Evolutionary conservation across 225 moss, liverwort and hornwort species (phyloP), one percentile per base, ranked within the genome.

Genomic region (Pseudoscleropodium purum): DNA sequence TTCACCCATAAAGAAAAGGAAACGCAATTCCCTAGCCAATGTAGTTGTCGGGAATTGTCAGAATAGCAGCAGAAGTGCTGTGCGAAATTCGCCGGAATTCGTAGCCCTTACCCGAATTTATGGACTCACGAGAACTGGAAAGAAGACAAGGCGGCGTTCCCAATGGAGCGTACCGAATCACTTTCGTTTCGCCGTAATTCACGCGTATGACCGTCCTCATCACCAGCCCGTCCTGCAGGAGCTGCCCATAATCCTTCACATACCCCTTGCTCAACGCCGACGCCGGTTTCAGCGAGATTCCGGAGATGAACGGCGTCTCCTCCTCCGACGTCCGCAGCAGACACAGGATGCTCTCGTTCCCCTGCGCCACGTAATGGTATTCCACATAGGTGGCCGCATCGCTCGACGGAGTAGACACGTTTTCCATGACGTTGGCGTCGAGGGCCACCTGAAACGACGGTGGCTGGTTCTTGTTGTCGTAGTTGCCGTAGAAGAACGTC

Each of bases 401-500:
- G 13, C 70, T 15, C 30, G 5, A 0, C 7, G 34, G 24, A 43
- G 45, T 30, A 21, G 87, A 89, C 51, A 90, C 12, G 43, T 83
- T 77, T 1, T 52, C 81, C 16, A 90, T 34, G 30, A 88, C 47
- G 39, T 15, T 65, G 13, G 68, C 72, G 83, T 93, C 93, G 41
- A 93, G 30, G 34, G 87, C 85, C 72, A 91, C 7, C 26, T 62
- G 87, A 83, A 91, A 93, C 43, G 63, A 81, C 15, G 89, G 82
- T 15, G 78, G 39, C 36, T 70, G 47, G 66, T 51, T 79, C 62
- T 39, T 74, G 54, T 86, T 86, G 84, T 91, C 91, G 14, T 83
- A 93, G 79, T 88, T 81, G 43, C 88, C 86, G 47, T 93, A 91
- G 75, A 36, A 91, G 67, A 88, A 91, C 31, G 87, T 75, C 45